phyloP scores from a whole-genome alignment of 2,329 filamentous ascomycete species.

The Colletotrichum musicola region DNA sequence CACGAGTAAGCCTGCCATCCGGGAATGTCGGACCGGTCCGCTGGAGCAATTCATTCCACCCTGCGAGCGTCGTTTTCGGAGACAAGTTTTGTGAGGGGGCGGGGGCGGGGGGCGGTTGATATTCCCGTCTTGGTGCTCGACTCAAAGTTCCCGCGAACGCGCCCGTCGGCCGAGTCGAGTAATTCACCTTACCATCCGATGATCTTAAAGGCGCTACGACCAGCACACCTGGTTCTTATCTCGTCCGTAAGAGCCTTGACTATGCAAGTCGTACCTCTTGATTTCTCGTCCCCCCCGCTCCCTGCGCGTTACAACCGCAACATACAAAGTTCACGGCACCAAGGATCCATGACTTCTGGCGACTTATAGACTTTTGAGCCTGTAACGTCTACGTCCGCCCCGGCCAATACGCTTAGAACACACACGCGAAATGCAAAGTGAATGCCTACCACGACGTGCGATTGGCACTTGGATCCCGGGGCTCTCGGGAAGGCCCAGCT shows the following conservation, averaged over 20 bases:
- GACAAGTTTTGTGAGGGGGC: neutral
- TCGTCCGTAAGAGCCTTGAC: neutral
- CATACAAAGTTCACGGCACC: neutral
- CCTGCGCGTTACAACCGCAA: slow-evolving; percentile 2
- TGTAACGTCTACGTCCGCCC: neutral
- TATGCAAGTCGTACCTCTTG: neutral
- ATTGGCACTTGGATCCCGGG: neutral
- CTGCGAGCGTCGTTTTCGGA: neutral
- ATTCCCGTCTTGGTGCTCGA: slow-evolving; percentile 7
- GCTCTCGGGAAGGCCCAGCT: neutral
- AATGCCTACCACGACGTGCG: neutral
- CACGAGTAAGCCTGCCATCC: slow-evolving; percentile 7
- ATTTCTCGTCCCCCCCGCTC: neutral
- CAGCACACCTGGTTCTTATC: neutral
- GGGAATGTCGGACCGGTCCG: slow-evolving; percentile 18
- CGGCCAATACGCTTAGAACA: slow-evolving; percentile 6
- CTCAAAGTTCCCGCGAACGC: neutral
- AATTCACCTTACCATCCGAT: neutral
- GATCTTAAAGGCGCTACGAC: neutral
- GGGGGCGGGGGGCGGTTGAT: neutral
- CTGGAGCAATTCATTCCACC: slow-evolving; percentile 3
- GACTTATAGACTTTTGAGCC: slow-evolving; percentile 15
- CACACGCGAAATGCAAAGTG: neutral
- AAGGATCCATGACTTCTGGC: neutral
- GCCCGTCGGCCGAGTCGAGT: neutral